phyloP scores from a whole-genome alignment of 352 stramenopile genomes.

The Sclerospora graminicola region DNA sequence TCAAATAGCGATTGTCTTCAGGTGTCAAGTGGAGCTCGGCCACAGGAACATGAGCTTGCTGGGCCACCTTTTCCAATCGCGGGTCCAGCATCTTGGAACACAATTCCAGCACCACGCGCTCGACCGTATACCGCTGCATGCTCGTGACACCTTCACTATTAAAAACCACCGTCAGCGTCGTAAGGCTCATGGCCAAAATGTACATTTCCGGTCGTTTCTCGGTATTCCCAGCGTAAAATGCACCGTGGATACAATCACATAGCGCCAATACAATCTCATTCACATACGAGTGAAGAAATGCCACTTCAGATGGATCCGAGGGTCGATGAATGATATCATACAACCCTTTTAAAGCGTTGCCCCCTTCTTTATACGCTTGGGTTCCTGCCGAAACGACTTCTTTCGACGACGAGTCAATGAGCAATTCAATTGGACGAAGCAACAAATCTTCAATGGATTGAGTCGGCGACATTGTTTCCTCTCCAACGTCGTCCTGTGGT shows the following conservation, averaged over 20 bases:
- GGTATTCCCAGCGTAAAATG: slow-evolving; percentile 47
- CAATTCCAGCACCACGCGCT: slow-evolving; percentile 64
- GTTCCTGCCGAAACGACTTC: slow-evolving; percentile 51
- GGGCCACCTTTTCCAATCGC: slow-evolving; percentile 49
- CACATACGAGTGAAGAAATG: slow-evolving; percentile 69
- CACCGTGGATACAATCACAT: slow-evolving; percentile 64
- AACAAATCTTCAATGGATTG: no score
- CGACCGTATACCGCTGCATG: slow-evolving; percentile 66
- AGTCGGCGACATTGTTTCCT: no score
- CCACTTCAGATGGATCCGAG: slow-evolving; percentile 37
- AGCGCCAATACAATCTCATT: slow-evolving; percentile 70
- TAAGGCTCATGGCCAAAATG: slow-evolving; percentile 62
- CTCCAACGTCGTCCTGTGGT: no score
- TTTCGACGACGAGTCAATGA: no score
- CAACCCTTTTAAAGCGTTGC: slow-evolving; percentile 68
- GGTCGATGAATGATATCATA: slow-evolving; percentile 64
- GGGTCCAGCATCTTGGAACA: slow-evolving; percentile 68
- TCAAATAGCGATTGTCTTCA: slow-evolving; percentile 49
- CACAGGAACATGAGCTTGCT: slow-evolving; percentile 4
- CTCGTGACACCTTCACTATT: slow-evolving; percentile 39
- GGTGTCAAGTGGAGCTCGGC: slow-evolving; percentile 24
- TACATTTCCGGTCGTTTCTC: slow-evolving; percentile 56
- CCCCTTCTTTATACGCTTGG: slow-evolving; percentile 48
- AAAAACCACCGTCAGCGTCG: slow-evolving; percentile 55
- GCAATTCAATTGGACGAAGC: no score